Percentiles rank a stretch among this genome's conserved stretches.
Evolutionary conservation across 202 grass and related monocot species (phyloP).

Genomic region (Schoenoplectus triqueter): DNA sequence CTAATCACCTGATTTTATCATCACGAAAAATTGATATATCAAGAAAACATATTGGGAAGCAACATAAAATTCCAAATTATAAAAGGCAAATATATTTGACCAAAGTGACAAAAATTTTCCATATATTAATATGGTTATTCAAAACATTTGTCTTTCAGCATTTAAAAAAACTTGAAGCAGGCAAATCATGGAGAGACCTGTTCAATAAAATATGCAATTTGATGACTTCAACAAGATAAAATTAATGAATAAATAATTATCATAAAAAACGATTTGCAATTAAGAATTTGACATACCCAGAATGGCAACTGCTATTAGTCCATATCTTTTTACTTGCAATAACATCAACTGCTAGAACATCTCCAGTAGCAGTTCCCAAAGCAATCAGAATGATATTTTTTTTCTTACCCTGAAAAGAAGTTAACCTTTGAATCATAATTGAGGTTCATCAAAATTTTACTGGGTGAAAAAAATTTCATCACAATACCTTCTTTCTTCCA

Average conservation of each 20-base stretch:
- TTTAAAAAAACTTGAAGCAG: constrained; percentile 1
- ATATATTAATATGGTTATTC: neutral
- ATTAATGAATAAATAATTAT: constrained; percentile 13
- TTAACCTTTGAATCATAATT: constrained; percentile 15
- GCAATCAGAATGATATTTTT: constrained; percentile 41
- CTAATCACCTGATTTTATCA: neutral
- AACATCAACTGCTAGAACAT: constrained; percentile 50
- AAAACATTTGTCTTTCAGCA: neutral
- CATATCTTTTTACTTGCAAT: constrained; percentile 43
- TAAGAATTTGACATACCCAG: constrained; percentile 45
- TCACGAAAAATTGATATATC: neutral
- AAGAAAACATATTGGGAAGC: neutral
- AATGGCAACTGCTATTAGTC: constrained; percentile 41
- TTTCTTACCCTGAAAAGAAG: constrained; percentile 47
- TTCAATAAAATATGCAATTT: neutral
- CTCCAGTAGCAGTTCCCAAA: constrained; percentile 51
- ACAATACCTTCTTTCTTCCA: constrained; percentile 50
- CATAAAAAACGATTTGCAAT: neutral
- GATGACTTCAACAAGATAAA: neutral
- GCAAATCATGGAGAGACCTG: neutral
- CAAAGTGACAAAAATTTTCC: neutral
- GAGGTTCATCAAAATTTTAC: neutral
- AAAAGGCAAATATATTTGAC: neutral
- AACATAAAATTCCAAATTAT: constrained; percentile 15
- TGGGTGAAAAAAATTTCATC: neutral